Conservation (phyloP, 148 eudicot species). For the Gaultheria prostrata region DNA sequence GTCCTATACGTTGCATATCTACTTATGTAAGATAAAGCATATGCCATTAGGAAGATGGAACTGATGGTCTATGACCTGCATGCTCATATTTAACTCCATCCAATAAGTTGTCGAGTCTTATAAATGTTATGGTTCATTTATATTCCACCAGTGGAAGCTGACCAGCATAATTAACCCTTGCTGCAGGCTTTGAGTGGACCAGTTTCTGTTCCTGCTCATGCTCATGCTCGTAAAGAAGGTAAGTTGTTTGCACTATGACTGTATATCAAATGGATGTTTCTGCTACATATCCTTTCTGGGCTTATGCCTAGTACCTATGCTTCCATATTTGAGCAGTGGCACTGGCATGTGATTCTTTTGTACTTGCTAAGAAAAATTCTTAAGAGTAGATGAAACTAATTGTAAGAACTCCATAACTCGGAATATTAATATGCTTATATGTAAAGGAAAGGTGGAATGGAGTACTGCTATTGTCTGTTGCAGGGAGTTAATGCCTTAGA, state of each 20-base stretch:
- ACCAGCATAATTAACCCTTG: constrained; percentile 13
- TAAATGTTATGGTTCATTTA: background rate
- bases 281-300: background rate
- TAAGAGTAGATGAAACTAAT: background rate
- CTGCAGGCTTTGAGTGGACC: constrained; percentile 55
- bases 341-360: background rate
- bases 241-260: no score
- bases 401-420: background rate
- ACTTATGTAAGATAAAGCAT: background rate
- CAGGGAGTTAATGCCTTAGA: no score
- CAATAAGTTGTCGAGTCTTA: background rate
- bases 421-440: background rate
- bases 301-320: background rate
- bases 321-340: constrained; percentile 3
- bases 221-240: constrained; percentile 66
- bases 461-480: background rate
- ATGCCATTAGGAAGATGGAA: constrained; percentile 7
- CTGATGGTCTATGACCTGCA: background rate
- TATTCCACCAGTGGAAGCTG: background rate
- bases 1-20: no score
- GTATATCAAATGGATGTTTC: background rate
- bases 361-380: background rate
- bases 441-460: background rate
- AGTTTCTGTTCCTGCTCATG: constrained; percentile 46
- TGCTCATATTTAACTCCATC: background rate